Evolutionary conservation across 139 green algal species (phyloP), one percentile per base, ranked within the genome.

Genomic region (Astrephomene gubernaculifera): DNA sequence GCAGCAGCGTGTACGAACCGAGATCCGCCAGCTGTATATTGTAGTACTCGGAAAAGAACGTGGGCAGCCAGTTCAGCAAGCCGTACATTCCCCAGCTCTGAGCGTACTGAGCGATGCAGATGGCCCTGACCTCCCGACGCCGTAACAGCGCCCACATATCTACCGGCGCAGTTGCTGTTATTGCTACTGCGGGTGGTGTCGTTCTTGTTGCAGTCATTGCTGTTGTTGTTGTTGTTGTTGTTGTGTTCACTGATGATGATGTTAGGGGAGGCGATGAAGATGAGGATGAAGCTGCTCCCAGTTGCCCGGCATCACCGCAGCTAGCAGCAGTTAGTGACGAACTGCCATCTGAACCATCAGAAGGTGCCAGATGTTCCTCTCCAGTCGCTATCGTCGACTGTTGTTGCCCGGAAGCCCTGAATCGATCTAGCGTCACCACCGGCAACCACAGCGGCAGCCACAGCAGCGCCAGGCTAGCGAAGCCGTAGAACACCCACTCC

Each of bases 1-100:
- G 95, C 86, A 94, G 71, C 76, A 97, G 76, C 0, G 95, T 96
- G 85, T 96, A 95, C n/a, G 64, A 79, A 6, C 82, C 91, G 64
- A 96, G 81, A 43, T 96, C 83, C 35, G 71, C 83, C 4, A 97
- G 43, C 64, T 92, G 73, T 27, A 97, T 41, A 19, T 89, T 70
- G 63, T 95, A 95, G 27, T 68, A 91, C 38, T 96, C 94, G 6
- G 86, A 80, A 85, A 96, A 97, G 85, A 95, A 97, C 22, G 93
- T 96, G 24, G 95, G 95, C 83, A 97, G 93, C 95, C 95, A 97
- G 78, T 91, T 96, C 29, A 97, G 89, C 71, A 97, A 75, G 24
- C 90, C 92, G 79, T 96, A 96, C 83, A 95, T 89, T 31, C 93
- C 93, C 88, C 93, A 96, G 27, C 52, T 71, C 67, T 86, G 81